Conservation (phyloP, 164 flowering plant genomes). For the Houttuynia cordata region DNA sequence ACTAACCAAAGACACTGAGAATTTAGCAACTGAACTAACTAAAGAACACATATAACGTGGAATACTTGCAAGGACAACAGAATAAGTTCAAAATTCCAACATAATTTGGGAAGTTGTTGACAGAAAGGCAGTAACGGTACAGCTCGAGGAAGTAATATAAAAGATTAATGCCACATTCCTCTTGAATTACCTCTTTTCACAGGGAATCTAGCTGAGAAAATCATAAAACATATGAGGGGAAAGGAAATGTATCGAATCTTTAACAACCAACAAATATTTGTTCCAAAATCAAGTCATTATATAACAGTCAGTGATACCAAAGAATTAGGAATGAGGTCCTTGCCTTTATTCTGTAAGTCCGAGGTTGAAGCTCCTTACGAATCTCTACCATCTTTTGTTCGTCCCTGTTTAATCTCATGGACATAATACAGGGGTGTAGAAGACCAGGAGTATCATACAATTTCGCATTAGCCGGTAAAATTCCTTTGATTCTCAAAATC, state of each 20-base stretch:
- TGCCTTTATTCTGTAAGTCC: conserved; percentile 81
- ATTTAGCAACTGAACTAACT: not conserved
- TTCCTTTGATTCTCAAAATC: conserved; percentile 75
- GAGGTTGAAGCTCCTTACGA: conserved; percentile 80
- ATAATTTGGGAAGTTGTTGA: not conserved
- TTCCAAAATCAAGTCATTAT: not conserved
- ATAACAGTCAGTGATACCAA: not conserved
- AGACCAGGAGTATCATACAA: conserved; percentile 98
- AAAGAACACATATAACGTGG: not conserved
- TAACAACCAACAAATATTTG: not conserved
- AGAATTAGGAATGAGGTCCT: conserved; percentile 10
- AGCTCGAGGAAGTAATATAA: no score
- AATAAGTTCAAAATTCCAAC: not conserved
- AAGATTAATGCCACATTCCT: not conserved
- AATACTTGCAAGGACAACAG: not conserved
- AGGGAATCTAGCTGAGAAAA: not conserved
- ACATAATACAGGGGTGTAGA: conserved; percentile 77
- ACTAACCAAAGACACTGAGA: conserved; percentile 3
- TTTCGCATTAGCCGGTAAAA: conserved; percentile 85
- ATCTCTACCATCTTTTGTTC: conserved; percentile 93
- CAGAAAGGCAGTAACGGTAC: not conserved
- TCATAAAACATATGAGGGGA: not conserved
- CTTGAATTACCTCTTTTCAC: not conserved
- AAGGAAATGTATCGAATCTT: not conserved
- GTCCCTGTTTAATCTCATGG: conserved; percentile 72